Evolutionary conservation across 306 rosid species (phyloP), one percentile per base, ranked within the genome.

Genomic region (Rubus parviflorus): DNA sequence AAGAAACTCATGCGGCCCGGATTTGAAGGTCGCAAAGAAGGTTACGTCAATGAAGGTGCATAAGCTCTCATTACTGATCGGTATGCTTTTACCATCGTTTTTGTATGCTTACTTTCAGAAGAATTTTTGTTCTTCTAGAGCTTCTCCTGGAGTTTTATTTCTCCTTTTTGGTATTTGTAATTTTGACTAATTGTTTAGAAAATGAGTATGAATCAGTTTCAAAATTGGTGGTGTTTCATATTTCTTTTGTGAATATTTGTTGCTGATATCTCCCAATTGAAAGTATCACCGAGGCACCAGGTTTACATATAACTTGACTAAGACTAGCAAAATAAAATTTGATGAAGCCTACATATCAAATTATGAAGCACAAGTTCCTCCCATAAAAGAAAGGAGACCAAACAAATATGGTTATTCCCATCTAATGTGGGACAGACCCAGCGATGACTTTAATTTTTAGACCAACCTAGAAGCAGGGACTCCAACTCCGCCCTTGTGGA

Each of bases 1-100:
- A 94, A 88, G 77, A 94, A 94, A 83, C 93, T 94, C 38, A 66
- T 94, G 91, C 83, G 91, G 46, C 97, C 96, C 1, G 97, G 98
- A 25, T 92, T 92, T 74, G 97, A 94, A 84, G 97, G 97, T 78
- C 92, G 90, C 70, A 92, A 88, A 83, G 94, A 88, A 63, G 94
- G 96, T 45, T 94, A 90, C 70, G 79, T 94, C 30, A 91, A 86
- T 41, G 79, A 66, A 25, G 73, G 70, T 70, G 72, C 77, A 54
- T 81, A 81, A 52, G 8, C 52, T 70, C 37, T 47, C 17, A 72
- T 8, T 63, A 1, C 57, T 11, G 57, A 58, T 19, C 73, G 66
- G 76, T 70, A 45, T 22, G 62, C 53, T 60, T 73, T 25, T 47
- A 16, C 35, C 41, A 5, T 75, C 40, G 53, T 23, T 35, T 49